Evolutionary conservation across 2,329 filamentous ascomycete species (phyloP).

Genomic region (Pyrenochaeta sp.): DNA sequence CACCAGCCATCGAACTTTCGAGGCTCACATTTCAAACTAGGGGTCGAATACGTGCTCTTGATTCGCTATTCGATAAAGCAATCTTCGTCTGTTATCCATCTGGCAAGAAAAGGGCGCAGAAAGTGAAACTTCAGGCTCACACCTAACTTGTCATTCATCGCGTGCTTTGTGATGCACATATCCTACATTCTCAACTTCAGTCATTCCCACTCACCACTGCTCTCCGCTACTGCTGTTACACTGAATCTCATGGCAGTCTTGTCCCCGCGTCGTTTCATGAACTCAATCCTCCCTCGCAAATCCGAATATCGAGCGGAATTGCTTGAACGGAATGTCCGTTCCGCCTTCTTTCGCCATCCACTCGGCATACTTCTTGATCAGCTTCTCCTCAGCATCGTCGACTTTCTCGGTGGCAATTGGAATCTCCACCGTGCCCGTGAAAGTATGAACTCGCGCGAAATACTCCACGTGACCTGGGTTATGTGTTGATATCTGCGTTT

Average conservation of each 20-base stretch:
- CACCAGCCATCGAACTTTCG: too few species aligned
- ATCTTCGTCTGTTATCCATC: too few species aligned
- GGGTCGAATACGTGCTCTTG: too few species aligned
- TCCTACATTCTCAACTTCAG: neutral
- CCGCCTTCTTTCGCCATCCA: slow-evolving; percentile 8
- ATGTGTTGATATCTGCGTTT: neutral
- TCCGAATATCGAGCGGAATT: slow-evolving; percentile 15
- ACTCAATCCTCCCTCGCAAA: slow-evolving; percentile 14
- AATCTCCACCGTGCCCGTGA: slow-evolving; percentile 7
- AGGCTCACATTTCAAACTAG: too few species aligned
- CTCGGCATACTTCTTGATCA: slow-evolving; percentile 14
- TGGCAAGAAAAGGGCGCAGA: too few species aligned
- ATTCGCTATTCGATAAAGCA: too few species aligned
- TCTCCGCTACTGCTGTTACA: too few species aligned
- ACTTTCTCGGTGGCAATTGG: slow-evolving; percentile 8
- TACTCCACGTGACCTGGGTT: slow-evolving; percentile 8
- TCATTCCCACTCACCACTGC: too few species aligned
- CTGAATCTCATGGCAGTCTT: neutral
- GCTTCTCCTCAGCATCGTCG: slow-evolving; percentile 5
- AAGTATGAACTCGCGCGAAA: slow-evolving; percentile 7
- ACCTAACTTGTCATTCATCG: too few species aligned
- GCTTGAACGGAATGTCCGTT: slow-evolving; percentile 3
- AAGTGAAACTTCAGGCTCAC: too few species aligned
- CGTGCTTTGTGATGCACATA: too few species aligned
- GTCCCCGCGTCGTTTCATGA: neutral